Evolutionary conservation across 495 filamentous ascomycete species (phyloP).

Genomic region (Xylaria telfairii): DNA sequence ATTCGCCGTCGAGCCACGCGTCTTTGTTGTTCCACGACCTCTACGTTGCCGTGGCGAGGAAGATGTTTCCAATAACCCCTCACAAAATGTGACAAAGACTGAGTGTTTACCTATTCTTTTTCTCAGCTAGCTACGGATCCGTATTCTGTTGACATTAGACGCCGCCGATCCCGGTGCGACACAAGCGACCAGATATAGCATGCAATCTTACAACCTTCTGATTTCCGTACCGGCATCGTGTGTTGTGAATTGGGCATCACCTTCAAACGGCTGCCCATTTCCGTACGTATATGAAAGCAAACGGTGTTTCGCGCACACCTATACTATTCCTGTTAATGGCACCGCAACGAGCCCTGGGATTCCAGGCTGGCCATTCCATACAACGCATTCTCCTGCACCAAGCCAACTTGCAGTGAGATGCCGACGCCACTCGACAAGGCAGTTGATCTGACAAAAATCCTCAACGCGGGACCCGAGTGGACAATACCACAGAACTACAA

Average conservation of each 20-base stretch:
- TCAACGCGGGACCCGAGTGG: slow-evolving; percentile 13
- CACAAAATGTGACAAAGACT: neutral
- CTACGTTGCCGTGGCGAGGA: neutral
- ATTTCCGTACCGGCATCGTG: neutral
- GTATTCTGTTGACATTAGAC: neutral
- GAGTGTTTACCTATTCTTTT: neutral
- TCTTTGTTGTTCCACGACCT: neutral
- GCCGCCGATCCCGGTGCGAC: neutral
- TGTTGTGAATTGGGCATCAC: neutral
- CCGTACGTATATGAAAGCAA: neutral
- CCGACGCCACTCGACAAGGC: slow-evolving; percentile 11
- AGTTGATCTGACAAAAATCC: slow-evolving; percentile 20
- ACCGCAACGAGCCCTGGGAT: neutral
- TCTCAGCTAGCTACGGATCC: too few relatives aligned
- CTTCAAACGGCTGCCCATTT: slow-evolving; percentile 5
- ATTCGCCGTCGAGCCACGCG: neutral
- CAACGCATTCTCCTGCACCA: neutral
- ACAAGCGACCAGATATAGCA: slow-evolving; percentile 3
- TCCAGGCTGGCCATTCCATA: neutral
- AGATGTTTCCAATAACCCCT: neutral
- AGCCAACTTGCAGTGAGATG: slow-evolving; percentile 7
- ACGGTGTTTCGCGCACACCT: neutral
- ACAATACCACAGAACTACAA: slow-evolving; percentile 1
- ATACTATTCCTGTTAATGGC: neutral
- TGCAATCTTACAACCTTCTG: slow-evolving; percentile 3